Percentiles rank a stretch among this genome's conserved stretches.
Conservation (phyloP, 2,329 filamentous ascomycete species). For the Sarocladiaceae sp. region DNA sequence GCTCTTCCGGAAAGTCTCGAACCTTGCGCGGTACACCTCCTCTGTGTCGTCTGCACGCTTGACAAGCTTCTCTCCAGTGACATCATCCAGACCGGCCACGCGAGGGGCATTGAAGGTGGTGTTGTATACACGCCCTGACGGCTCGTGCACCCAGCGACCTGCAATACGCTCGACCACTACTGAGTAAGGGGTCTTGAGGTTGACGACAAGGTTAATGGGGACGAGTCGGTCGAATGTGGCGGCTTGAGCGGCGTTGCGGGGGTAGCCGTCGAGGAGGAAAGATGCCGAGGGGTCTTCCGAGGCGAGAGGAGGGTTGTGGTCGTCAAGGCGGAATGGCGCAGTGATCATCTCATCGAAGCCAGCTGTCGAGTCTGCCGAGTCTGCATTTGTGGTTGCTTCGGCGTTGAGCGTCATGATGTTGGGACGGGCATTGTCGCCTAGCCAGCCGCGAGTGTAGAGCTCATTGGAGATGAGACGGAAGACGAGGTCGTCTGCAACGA, state of each 20-base stretch:
- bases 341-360: conserved; percentile 20
- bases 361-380: conserved; percentile 17
- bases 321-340: conserved; percentile 30
- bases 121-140: conserved; percentile 91
- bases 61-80: conserved; percentile 81
- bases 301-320: conserved; percentile 32
- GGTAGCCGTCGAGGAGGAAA: conserved; percentile 95
- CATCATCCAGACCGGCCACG: conserved; percentile 73
- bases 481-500: conserved; percentile 91
- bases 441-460: conserved; percentile 79
- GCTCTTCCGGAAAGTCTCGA: conserved; percentile 80
- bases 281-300: conserved; percentile 72
- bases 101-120: conserved; percentile 85
- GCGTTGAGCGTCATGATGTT: conserved; percentile 48
- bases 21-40: conserved; percentile 73
- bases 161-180: conserved; percentile 87
- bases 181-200: conserved; percentile 74
- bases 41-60: conserved; percentile 82
- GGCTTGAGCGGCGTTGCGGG: conserved; percentile 79
- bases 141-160: conserved; percentile 87
- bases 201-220: conserved; percentile 92
- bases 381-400: conserved; percentile 30
- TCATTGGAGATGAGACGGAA: conserved; percentile 88
- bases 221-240: conserved; percentile 69
- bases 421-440: conserved; percentile 43